These are phyloP conservation scores for Scleroderma bovista DNA, from an alignment of 768 basidiomycete species.

Conservation along the genomic window DNA sequence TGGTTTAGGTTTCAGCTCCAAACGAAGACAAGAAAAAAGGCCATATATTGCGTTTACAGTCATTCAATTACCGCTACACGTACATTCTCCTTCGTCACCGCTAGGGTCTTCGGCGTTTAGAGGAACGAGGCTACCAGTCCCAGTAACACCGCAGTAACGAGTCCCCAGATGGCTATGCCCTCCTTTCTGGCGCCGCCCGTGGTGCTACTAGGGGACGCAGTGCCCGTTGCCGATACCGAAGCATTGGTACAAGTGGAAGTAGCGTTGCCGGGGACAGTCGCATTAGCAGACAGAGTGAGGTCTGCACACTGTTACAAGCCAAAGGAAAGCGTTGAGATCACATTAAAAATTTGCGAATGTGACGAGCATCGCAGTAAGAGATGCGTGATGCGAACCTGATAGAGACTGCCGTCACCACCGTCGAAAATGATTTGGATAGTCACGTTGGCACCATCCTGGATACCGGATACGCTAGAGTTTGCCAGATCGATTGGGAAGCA, in stretches of 20 bases:
- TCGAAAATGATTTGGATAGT: constrained; percentile 65
- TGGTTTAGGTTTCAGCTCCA: too few species aligned
- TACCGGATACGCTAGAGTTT: constrained; percentile 39
- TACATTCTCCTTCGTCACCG: background rate
- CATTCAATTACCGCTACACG: background rate
- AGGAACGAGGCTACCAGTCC: constrained; percentile 4
- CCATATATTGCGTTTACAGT: too few species aligned
- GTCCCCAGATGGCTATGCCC: constrained; percentile 2
- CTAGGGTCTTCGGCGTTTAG: constrained; percentile 13
- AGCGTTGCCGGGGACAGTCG: constrained; percentile 42
- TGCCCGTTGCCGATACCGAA: constrained; percentile 10
- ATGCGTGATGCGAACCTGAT: constrained; percentile 42
- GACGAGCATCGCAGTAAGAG: too few species aligned
- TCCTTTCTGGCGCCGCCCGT: constrained; percentile 15
- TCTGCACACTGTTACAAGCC: constrained; percentile 66
- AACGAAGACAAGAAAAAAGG: too few species aligned
- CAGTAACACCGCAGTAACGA: constrained; percentile 8
- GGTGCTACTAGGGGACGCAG: constrained; percentile 10
- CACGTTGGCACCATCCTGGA: constrained; percentile 62
- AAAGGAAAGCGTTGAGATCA: background rate
- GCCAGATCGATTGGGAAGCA: constrained; percentile 67
- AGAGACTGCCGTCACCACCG: constrained; percentile 69
- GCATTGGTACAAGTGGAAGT: constrained; percentile 32
- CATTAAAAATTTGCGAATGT: background rate
- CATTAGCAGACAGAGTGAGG: constrained; percentile 55